Evolutionary conservation across 208 protist genomes (phyloP).

Genomic region (Trypanosomatidae sp.): DNA sequence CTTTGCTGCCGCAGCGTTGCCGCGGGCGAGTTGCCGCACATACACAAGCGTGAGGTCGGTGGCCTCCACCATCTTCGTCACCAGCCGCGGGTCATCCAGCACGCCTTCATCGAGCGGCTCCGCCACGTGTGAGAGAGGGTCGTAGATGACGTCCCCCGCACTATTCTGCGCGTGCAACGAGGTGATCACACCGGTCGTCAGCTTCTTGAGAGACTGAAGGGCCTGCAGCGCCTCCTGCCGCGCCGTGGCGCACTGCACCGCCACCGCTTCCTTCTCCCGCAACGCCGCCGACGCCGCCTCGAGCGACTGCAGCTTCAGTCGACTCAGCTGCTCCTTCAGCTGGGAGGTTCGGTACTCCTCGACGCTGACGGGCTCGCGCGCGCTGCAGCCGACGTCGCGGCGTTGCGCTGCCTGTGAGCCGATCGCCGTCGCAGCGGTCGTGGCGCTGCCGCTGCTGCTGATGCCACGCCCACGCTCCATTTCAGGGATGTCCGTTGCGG

Average conservation of each 20-base stretch:
- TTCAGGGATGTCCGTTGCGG: constrained; percentile 23
- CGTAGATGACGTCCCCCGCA: constrained; percentile 9
- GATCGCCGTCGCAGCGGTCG: constrained; percentile 1
- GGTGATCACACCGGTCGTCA: constrained; percentile 22
- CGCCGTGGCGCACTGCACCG: constrained; percentile 9
- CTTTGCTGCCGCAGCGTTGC: too few species aligned
- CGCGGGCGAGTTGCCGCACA: constrained; percentile 24
- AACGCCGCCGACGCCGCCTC: constrained; percentile 15
- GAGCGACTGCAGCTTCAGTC: constrained; percentile 31
- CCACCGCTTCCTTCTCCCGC: constrained; percentile 15
- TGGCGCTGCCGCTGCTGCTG: background rate
- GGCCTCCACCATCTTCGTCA: constrained; percentile 47
- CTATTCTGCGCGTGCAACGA: constrained; percentile 12
- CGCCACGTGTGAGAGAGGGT: constrained; percentile 26
- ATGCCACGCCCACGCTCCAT: constrained; percentile 17
- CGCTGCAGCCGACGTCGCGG: constrained; percentile 33
- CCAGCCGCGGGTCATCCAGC: constrained; percentile 50
- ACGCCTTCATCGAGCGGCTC: constrained; percentile 20
- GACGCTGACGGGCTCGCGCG: constrained; percentile 26
- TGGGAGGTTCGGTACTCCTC: constrained; percentile 52
- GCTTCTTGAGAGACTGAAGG: constrained; percentile 29
- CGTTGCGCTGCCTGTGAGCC: too few species aligned
- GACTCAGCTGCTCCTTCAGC: constrained; percentile 51
- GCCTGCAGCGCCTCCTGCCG: constrained; percentile 34
- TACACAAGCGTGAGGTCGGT: constrained; percentile 36